Conservation (phyloP, 305 asterid genomes). For the Fraxinus sp. region DNA sequence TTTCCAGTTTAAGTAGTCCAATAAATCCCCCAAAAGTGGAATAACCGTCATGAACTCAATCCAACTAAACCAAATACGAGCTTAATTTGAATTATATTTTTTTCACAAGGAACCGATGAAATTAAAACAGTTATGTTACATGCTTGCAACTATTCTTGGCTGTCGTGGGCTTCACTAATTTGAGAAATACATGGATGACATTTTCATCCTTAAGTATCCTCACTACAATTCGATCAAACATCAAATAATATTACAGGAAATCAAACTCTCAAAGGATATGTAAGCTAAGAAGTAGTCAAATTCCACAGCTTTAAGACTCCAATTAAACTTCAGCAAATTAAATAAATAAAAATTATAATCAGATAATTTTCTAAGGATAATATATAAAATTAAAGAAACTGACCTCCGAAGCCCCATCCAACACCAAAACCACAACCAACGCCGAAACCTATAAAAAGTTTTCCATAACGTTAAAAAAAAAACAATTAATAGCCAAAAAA, state of each 20-base stretch:
- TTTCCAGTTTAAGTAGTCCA: neutral
- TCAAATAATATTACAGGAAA: neutral
- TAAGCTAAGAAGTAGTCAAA: neutral
- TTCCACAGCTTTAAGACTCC: neutral
- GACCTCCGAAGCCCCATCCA: slow-evolving; percentile 99
- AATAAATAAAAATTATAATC: neutral
- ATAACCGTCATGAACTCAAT: neutral
- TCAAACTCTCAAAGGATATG: neutral
- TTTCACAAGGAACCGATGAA: neutral
- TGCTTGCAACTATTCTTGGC: neutral
- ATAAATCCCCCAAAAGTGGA: neutral
- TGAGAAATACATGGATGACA: neutral
- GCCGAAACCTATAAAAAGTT: slow-evolving; percentile 56
- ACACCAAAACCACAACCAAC: slow-evolving; percentile 95
- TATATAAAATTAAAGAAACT: slow-evolving; percentile 19
- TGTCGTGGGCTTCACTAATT: neutral
- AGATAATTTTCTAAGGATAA: neutral
- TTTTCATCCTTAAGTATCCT: neutral
- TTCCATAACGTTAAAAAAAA: neutral
- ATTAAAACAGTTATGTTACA: neutral
- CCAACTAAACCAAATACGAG: neutral
- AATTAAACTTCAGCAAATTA: neutral
- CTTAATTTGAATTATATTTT: neutral
- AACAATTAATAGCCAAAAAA: neutral
- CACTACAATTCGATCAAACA: neutral